Percentiles rank a stretch among this genome's conserved stretches.
phyloP scores from a whole-genome alignment of 225 moss, liverwort and hornwort species.

The Thuidium tamariscinum region DNA sequence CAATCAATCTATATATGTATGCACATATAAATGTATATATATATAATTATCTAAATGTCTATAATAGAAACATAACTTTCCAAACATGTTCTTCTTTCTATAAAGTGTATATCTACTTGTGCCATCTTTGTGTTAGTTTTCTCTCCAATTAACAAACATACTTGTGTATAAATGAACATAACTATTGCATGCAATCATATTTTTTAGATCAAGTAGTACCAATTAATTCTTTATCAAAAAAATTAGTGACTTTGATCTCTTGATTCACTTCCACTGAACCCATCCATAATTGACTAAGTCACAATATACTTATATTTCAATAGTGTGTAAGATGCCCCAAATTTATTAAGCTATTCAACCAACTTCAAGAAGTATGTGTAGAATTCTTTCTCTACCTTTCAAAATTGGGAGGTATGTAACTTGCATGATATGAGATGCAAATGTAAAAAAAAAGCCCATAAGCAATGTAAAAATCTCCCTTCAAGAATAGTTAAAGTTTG shows the following conservation, averaged over 20 bases:
- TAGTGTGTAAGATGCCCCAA: rapidly evolving
- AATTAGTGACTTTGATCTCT: background rate
- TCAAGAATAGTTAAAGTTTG: background rate
- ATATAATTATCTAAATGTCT: too few species aligned
- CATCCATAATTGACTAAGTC: rapidly evolving
- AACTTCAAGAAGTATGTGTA: rapidly evolving
- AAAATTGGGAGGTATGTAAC: background rate
- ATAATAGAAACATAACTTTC: too few species aligned
- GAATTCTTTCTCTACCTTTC: rapidly evolving
- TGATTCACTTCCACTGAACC: background rate
- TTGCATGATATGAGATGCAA: background rate
- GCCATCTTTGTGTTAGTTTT: background rate
- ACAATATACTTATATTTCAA: too few species aligned
- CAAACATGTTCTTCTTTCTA: too few species aligned
- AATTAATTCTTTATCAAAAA: background rate
- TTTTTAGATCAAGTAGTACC: rapidly evolving
- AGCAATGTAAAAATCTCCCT: background rate
- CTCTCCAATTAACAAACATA: background rate
- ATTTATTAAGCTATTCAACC: rapidly evolving
- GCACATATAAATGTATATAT: too few species aligned
- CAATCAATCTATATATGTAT: too few species aligned
- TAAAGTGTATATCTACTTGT: background rate
- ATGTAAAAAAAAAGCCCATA: rapidly evolving
- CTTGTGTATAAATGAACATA: too few species aligned
- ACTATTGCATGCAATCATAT: background rate